A percentile compares a stretch with the other conserved stretches of the same genome.
phyloP scores from a whole-genome alignment of 805 yeast genomes.

The Saturnispora dispora region DNA sequence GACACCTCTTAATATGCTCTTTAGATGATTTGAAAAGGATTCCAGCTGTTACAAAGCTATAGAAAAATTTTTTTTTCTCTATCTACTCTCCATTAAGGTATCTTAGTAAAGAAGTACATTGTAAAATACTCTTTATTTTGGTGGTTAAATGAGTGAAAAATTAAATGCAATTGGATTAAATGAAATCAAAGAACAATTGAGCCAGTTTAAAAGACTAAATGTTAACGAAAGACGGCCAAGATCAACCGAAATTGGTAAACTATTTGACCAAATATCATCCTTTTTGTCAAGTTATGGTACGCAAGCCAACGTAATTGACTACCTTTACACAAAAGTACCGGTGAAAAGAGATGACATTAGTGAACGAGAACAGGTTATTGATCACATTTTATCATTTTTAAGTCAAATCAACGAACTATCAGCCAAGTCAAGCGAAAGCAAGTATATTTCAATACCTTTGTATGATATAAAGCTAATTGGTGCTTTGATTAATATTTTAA shows the following conservation, averaged over 20 bases:
- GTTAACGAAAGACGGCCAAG: slow-evolving; percentile 19
- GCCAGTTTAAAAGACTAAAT: slow-evolving; percentile 18
- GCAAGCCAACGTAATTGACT: slow-evolving; percentile 6
- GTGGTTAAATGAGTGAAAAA: neutral
- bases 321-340: slow-evolving; percentile 5
- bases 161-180: slow-evolving; percentile 9
- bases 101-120: neutral
- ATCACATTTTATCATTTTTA: slow-evolving; percentile 1
- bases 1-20: neutral
- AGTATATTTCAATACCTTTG: slow-evolving; percentile 56
- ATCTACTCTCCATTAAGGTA: neutral
- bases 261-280: slow-evolving; percentile 23
- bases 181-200: slow-evolving; percentile 18
- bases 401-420: neutral
- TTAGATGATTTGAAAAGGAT: neutral
- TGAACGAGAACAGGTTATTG: neutral
- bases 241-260: slow-evolving; percentile 25
- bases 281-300: slow-evolving; percentile 11
- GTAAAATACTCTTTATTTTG: neutral
- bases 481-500: slow-evolving; percentile 50
- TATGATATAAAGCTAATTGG: slow-evolving; percentile 78
- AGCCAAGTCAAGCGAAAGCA: neutral
- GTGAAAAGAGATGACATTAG: neutral
- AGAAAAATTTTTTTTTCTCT: neutral
- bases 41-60: neutral